These are phyloP conservation scores for Amauroascus niger DNA, from an alignment of 2,329 filamentous ascomycete species.

Conservation along the genomic window DNA sequence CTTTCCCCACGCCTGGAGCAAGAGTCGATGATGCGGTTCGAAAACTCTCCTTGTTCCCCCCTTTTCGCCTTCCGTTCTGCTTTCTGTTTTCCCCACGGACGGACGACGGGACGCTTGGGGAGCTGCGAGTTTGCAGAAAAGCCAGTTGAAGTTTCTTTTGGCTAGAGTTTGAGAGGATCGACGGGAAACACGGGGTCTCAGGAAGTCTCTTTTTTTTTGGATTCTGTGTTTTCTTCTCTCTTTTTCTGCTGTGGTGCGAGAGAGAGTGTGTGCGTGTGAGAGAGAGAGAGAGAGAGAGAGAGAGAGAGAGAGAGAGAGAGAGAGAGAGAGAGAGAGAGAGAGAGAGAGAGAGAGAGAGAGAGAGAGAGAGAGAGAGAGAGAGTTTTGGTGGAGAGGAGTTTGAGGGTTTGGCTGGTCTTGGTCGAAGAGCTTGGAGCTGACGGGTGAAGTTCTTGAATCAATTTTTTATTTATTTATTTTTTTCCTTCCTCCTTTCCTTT, in stretches of 20 bases:
- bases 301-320: background rate
- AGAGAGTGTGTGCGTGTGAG: background rate
- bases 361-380: background rate
- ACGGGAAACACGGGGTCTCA: constrained; percentile 3
- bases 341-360: background rate
- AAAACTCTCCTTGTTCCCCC: background rate
- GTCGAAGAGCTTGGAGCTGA: background rate
- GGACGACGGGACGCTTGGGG: too few relatives aligned
- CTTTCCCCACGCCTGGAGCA: background rate
- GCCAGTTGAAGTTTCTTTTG: constrained; percentile 4
- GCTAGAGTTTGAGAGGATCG: constrained; percentile 8
- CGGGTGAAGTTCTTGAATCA: too few relatives aligned
- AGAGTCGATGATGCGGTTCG: constrained; percentile 3
- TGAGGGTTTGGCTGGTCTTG: constrained; percentile 3
- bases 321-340: background rate
- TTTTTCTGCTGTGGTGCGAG: too few relatives aligned
- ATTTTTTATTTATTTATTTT: background rate
- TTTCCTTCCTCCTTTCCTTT: background rate
- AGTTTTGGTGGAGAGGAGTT: too few relatives aligned
- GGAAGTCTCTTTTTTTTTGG: constrained; percentile 4
- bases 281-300: background rate
- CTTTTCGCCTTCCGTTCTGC: background rate
- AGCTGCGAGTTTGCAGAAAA: background rate
- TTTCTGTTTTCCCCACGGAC: background rate
- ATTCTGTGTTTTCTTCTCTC: background rate